phyloP scores from a whole-genome alignment of 169 alveolate genomes.

The Plasmodium gonderi region DNA sequence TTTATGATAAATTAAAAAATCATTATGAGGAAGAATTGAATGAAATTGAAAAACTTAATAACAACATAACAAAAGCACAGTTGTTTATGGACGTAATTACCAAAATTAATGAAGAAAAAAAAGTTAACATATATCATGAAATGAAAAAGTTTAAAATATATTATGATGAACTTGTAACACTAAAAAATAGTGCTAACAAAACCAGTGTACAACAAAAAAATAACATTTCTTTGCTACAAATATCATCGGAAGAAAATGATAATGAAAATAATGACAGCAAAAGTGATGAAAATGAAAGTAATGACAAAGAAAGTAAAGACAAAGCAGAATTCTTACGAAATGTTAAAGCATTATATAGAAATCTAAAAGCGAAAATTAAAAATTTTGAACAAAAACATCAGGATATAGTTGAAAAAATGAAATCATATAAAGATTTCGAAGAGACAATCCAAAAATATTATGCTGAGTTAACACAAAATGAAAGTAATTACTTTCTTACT shows the following conservation, averaged over 20 bases:
- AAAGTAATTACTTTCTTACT: background rate
- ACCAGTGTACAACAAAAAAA: background rate
- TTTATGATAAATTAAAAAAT: background rate
- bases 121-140: background rate
- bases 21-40: background rate
- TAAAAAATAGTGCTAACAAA: background rate
- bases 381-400: background rate
- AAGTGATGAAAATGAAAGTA: no score
- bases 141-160: no score
- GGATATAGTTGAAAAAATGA: background rate
- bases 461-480: background rate
- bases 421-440: background rate
- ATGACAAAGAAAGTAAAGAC: no score
- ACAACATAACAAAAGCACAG: background rate
- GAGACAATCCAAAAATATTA: background rate
- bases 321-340: background rate
- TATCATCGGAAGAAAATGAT: background rate
- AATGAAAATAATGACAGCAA: no score
- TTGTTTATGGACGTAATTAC: background rate
- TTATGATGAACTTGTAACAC: background rate
- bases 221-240: background rate
- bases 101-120: background rate
- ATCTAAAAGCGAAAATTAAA: background rate
- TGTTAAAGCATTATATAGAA: no score
- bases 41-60: background rate